Conservation (phyloP, 371 early-diverging fungal species). For the Apophysomyces ossiformis region DNA sequence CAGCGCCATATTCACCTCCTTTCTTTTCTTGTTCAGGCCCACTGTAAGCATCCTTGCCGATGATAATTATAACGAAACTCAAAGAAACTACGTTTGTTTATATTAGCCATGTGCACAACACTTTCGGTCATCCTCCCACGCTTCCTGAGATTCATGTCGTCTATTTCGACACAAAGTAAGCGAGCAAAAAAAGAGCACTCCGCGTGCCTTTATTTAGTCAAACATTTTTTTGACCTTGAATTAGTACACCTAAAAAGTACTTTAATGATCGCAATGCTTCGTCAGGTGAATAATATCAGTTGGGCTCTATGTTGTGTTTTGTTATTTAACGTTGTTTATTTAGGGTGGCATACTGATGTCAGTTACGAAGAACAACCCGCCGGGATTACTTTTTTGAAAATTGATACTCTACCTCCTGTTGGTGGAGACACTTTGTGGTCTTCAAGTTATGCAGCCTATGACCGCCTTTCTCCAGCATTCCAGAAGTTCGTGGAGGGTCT, state of each 20-base stretch:
- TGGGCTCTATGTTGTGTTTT: constrained; percentile 22
- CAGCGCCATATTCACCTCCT: neutral
- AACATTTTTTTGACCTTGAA: too few relatives aligned
- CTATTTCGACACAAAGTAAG: constrained; percentile 24
- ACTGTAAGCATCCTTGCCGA: neutral
- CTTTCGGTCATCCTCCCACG: constrained; percentile 36
- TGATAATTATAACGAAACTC: too few relatives aligned
- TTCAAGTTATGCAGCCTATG: constrained; percentile 60
- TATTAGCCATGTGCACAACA: constrained; percentile 58
- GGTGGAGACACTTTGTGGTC: constrained; percentile 70
- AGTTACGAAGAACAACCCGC: constrained; percentile 65
- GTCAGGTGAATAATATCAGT: constrained; percentile 59
- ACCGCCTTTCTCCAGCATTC: constrained; percentile 60
- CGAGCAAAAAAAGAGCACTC: neutral
- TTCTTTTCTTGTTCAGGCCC: neutral
- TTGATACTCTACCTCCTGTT: constrained; percentile 53
- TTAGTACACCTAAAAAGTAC: constrained; percentile 49
- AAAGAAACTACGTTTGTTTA: neutral
- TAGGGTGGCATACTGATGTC: constrained; percentile 63
- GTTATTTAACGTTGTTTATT: neutral
- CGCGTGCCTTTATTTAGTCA: neutral
- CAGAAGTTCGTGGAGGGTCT: constrained; percentile 61
- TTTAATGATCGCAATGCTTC: constrained; percentile 45
- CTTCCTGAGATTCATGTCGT: constrained; percentile 32
- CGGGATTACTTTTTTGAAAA: constrained; percentile 59